Conservation (phyloP, 176 grass and related monocot species). For the Ensete ventricosum region DNA sequence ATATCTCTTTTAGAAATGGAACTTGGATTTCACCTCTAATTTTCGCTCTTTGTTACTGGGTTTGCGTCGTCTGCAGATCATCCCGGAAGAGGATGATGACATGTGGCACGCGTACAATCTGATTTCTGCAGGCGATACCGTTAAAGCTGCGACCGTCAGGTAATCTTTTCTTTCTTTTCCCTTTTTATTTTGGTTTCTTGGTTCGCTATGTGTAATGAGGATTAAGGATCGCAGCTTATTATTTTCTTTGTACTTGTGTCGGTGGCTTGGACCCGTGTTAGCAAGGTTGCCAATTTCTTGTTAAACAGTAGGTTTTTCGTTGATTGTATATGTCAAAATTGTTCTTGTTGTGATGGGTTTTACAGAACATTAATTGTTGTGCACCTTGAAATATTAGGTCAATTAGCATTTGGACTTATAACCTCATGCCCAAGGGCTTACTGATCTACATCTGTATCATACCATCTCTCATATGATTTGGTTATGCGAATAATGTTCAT, state of each 20-base stretch:
- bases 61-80: constrained; percentile 25
- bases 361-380: neutral
- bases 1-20: neutral
- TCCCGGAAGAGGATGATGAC: constrained; percentile 89
- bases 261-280: no score
- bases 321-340: no score
- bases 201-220: neutral
- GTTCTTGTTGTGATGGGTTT: no score
- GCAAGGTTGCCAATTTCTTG: no score
- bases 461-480: neutral
- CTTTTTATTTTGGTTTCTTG: neutral
- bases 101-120: constrained; percentile 93
- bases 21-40: neutral
- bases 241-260: neutral
- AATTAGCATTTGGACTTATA: neutral
- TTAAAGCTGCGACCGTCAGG: constrained; percentile 66
- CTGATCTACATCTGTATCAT: neutral
- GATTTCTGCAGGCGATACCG: constrained; percentile 50
- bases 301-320: no score
- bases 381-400: neutral
- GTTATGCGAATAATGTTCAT: no score
- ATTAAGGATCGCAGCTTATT: neutral
- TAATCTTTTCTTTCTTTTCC: constrained; percentile 7
- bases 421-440: neutral
- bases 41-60: neutral